Conservation (phyloP, 192 early-diverging fungal genomes). For the Podila clonocystis region DNA sequence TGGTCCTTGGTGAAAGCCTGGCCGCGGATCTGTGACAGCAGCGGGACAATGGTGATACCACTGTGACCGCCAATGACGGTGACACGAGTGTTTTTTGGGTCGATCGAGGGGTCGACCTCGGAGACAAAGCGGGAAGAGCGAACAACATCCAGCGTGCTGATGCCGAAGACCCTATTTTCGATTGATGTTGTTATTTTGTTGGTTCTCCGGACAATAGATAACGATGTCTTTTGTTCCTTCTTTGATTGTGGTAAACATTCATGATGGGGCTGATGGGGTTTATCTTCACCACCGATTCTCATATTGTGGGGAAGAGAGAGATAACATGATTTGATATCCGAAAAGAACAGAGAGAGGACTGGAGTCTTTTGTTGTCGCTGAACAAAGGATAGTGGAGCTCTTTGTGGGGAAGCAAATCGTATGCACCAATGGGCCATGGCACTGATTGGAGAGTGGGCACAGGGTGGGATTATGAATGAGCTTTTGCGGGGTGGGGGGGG, state of each 20-base stretch:
- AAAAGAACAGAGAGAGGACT: too few relatives aligned
- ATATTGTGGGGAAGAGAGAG: too few relatives aligned
- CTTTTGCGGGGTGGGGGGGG: background rate
- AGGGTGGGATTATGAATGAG: too few relatives aligned
- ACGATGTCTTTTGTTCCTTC: background rate
- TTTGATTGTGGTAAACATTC: too few relatives aligned
- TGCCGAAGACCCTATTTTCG: conserved; percentile 86
- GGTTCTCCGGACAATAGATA: background rate
- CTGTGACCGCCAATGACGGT: conserved; percentile 96
- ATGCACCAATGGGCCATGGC: too few relatives aligned
- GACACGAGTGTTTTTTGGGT: conserved; percentile 79
- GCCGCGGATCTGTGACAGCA: conserved; percentile 84
- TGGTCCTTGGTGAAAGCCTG: conserved; percentile 84
- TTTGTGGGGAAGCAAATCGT: too few relatives aligned
- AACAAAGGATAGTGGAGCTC: too few relatives aligned
- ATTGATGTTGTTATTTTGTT: background rate
- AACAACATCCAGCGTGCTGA: conserved; percentile 97
- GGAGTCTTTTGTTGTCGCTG: too few relatives aligned
- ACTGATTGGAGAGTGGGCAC: too few relatives aligned
- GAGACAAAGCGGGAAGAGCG: conserved; percentile 96
- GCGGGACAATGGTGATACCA: conserved; percentile 96
- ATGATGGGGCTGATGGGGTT: too few relatives aligned
- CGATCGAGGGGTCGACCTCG: conserved; percentile 74
- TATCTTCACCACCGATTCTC: too few relatives aligned
- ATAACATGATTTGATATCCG: too few relatives aligned